phyloP scores from a whole-genome alignment of 1,139 yeast species.

The Yamadazyma dendronema region DNA sequence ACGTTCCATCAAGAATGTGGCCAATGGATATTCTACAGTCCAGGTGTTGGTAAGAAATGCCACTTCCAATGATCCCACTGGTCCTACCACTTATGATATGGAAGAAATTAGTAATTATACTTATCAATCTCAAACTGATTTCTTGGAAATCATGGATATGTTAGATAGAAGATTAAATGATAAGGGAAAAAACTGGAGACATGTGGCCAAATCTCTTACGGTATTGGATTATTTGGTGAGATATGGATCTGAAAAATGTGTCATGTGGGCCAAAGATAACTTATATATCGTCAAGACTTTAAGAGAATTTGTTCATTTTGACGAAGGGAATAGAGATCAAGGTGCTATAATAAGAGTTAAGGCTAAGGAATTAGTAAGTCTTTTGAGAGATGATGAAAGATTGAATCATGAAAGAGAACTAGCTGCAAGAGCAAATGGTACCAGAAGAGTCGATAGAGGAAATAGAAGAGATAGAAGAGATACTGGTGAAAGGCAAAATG shows the following conservation, averaged over 20 bases:
- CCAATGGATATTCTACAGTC: slow-evolving; percentile 85
- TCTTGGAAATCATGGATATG: slow-evolving; percentile 94
- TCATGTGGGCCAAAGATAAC: slow-evolving; percentile 91
- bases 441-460: slow-evolving; percentile 6
- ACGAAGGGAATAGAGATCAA: slow-evolving; percentile 79
- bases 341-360: slow-evolving; percentile 89
- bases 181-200: slow-evolving; percentile 98
- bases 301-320: slow-evolving; percentile 84
- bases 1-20: slow-evolving; percentile 87
- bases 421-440: slow-evolving; percentile 28
- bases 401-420: slow-evolving; percentile 67
- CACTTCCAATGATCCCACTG: slow-evolving; percentile 84
- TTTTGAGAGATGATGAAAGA: slow-evolving; percentile 82
- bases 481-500: slow-evolving; percentile 16
- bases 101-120: slow-evolving; percentile 80
- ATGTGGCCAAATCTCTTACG: slow-evolving; percentile 87
- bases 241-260: slow-evolving; percentile 87
- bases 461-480: slow-evolving; percentile 21
- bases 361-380: slow-evolving; percentile 83
- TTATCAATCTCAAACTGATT: slow-evolving; percentile 68
- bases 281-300: slow-evolving; percentile 85
- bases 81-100: slow-evolving; percentile 82
- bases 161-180: slow-evolving; percentile 90
- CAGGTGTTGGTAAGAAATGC: slow-evolving; percentile 91
- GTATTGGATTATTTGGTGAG: slow-evolving; percentile 86